Conservation (phyloP, 495 filamentous ascomycete species). For the Schizothecium vesticola region DNA sequence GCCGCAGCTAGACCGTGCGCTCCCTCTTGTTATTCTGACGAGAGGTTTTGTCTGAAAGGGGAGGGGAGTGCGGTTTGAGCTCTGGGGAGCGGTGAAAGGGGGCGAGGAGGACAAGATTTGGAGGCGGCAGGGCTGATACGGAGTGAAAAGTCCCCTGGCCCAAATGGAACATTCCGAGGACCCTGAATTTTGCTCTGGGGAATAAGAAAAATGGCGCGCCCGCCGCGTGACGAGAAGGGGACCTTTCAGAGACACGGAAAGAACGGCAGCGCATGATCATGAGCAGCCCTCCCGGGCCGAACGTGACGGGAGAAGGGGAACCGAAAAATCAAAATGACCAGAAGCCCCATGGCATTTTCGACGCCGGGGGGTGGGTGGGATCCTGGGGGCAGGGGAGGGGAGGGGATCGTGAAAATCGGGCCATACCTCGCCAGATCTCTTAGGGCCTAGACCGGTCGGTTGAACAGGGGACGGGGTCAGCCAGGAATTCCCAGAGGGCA, state of each 20-base stretch:
- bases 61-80: not conserved
- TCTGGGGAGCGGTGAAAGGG: not conserved
- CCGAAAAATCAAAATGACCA: not conserved
- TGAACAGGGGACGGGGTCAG: conserved; percentile 18
- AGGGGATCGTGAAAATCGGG: conserved; percentile 18
- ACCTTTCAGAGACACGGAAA: not conserved
- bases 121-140: not conserved
- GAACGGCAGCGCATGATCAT: not conserved
- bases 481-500: not conserved
- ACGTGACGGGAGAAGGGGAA: not conserved
- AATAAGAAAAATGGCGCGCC: not conserved
- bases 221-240: not conserved
- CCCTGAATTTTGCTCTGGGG: not conserved
- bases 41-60: not conserved
- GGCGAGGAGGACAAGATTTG: not conserved
- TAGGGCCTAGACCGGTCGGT: conserved; percentile 35
- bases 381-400: conserved; percentile 1
- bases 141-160: not conserved
- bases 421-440: conserved; percentile 45
- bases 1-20: conserved; percentile 1
- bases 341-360: conserved; percentile 12
- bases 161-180: not conserved
- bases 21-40: not conserved
- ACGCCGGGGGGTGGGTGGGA: not conserved
- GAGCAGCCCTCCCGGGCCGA: not conserved